These are phyloP conservation scores for Paecilomyces formosus DNA, from an alignment of 2,329 filamentous ascomycete genomes.

Conservation along the genomic window DNA sequence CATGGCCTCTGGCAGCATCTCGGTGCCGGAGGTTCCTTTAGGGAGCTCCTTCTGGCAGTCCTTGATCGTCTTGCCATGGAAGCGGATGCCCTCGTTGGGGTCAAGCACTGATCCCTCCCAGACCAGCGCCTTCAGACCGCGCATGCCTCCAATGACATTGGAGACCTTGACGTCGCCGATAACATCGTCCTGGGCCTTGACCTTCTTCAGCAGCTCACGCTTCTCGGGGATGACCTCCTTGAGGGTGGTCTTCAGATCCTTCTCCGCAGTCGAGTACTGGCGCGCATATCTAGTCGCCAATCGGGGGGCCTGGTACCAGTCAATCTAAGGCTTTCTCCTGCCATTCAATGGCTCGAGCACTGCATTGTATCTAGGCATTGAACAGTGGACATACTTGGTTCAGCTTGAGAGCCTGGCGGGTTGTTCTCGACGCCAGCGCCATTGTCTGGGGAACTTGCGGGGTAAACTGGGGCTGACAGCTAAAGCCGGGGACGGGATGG, in stretches of 20 bases:
- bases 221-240: constrained; percentile 82
- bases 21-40: constrained; percentile 80
- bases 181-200: constrained; percentile 75
- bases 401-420: constrained; percentile 30
- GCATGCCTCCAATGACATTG: constrained; percentile 93
- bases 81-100: constrained; percentile 93
- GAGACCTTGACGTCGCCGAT: constrained; percentile 91
- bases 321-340: background rate
- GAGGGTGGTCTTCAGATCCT: constrained; percentile 81
- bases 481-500: background rate
- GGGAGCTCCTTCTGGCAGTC: constrained; percentile 91
- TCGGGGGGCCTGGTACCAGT: constrained; percentile 8
- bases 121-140: constrained; percentile 94
- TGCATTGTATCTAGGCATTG: background rate
- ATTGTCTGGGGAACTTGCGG: constrained; percentile 9
- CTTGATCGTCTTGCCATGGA: constrained; percentile 96
- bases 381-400: constrained; percentile 22
- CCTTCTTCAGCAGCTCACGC: constrained; percentile 84
- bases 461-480: constrained; percentile 2
- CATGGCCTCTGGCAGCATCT: constrained; percentile 99
- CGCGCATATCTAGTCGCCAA: constrained; percentile 14
- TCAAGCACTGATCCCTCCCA: constrained; percentile 98
- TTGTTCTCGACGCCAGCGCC: constrained; percentile 29
- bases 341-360: background rate
- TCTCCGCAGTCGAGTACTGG: constrained; percentile 60